Conservation (phyloP, 345 rosid species). For the Psidium friedrichsthalianum region DNA sequence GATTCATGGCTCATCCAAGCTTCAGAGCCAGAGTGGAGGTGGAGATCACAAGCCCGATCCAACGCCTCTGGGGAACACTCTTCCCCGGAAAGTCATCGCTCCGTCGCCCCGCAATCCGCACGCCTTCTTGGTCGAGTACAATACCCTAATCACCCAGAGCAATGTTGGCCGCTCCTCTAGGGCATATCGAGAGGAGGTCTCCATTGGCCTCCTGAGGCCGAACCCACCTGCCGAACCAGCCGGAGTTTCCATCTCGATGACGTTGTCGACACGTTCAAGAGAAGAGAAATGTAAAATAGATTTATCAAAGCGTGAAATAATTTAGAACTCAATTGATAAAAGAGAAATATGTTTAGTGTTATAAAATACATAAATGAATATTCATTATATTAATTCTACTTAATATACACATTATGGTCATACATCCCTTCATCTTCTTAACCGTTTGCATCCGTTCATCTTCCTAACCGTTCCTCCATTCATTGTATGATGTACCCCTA, state of each 20-base stretch:
- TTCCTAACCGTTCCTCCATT: too few species aligned
- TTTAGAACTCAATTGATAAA: too few species aligned
- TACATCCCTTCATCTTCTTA: too few species aligned
- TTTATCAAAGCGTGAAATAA: too few species aligned
- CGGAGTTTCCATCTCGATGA: not conserved
- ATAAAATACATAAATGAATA: too few species aligned
- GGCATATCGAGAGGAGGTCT: conserved; percentile 1
- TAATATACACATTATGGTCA: too few species aligned
- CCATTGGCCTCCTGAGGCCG: conserved; percentile 2
- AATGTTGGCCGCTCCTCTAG: not conserved
- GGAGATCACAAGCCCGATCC: conserved; percentile 7
- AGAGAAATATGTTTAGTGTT: too few species aligned
- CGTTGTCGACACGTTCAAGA: conserved; percentile 1
- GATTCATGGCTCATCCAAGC: conserved; percentile 1
- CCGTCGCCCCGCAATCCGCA: not conserved
- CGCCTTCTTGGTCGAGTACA: conserved; percentile 5
- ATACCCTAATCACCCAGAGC: not conserved
- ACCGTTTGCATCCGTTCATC: too few species aligned
- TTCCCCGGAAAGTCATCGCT: conserved; percentile 8
- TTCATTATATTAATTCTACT: too few species aligned
- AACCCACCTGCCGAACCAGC: not conserved
- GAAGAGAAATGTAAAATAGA: too few species aligned
- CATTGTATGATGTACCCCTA: too few species aligned
- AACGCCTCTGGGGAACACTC: not conserved
- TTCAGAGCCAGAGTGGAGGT: conserved; percentile 6